Evolutionary conservation across 1,284 basidiomycete species (phyloP).

Genomic region (Schizophyllum commune): DNA sequence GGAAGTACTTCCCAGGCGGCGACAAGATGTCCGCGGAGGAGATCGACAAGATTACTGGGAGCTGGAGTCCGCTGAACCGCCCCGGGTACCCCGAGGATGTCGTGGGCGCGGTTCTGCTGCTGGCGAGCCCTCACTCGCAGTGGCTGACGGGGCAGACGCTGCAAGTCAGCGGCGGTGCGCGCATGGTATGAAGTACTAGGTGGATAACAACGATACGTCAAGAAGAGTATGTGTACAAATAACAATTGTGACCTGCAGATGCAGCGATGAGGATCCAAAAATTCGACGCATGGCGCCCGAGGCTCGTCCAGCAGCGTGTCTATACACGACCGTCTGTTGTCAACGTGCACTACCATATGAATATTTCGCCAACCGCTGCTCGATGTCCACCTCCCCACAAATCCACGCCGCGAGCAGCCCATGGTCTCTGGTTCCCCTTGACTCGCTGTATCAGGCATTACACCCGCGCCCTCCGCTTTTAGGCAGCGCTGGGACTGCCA

Average conservation of each 20-base stretch:
- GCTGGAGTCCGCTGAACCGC: background rate
- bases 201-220: background rate
- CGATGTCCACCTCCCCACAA: background rate
- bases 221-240: background rate
- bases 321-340: background rate
- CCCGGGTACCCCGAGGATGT: background rate
- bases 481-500: too few species aligned
- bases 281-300: background rate
- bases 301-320: background rate
- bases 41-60: background rate
- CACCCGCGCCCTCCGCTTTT: background rate
- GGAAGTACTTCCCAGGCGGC: background rate
- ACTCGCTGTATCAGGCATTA: background rate
- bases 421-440: background rate
- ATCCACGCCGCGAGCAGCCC: background rate
- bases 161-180: background rate
- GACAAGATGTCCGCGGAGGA: background rate
- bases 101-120: background rate
- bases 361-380: background rate
- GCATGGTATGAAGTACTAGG: background rate
- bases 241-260: background rate
- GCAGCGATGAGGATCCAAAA: background rate
- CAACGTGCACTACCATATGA: background rate
- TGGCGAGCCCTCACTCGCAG: background rate
- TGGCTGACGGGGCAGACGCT: background rate